These are phyloP conservation scores for Alternaria sp. DNA, from an alignment of 2,329 filamentous ascomycete species.

Conservation along the genomic window DNA sequence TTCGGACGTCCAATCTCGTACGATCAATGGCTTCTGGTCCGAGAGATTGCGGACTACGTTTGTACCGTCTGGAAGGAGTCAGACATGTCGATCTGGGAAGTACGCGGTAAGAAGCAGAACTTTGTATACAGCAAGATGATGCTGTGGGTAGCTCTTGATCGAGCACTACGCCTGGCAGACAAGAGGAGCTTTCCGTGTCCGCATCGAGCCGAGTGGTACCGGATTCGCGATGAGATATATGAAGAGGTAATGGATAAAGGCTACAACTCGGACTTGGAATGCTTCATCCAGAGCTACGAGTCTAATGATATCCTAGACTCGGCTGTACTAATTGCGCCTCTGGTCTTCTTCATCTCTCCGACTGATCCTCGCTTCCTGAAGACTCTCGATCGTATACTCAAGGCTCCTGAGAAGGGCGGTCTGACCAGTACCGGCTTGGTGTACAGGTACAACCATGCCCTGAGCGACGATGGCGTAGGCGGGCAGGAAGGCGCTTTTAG, in stretches of 20 bases:
- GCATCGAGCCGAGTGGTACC: slow-evolving; percentile 71
- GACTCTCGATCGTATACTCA: slow-evolving; percentile 75
- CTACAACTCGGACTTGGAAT: slow-evolving; percentile 73
- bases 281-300: slow-evolving; percentile 81
- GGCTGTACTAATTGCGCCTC: slow-evolving; percentile 76
- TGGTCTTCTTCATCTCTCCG: slow-evolving; percentile 81
- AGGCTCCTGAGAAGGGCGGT: slow-evolving; percentile 76
- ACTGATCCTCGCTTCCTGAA: slow-evolving; percentile 78
- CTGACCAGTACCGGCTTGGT: slow-evolving; percentile 78
- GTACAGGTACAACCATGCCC: slow-evolving; percentile 75
- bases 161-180: slow-evolving; percentile 75
- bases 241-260: slow-evolving; percentile 82
- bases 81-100: slow-evolving; percentile 88
- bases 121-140: slow-evolving; percentile 85
- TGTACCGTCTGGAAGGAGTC: slow-evolving; percentile 69
- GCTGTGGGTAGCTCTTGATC: slow-evolving; percentile 83
- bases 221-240: slow-evolving; percentile 71
- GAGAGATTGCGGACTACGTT: slow-evolving; percentile 74
- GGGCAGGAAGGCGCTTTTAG: slow-evolving; percentile 78
- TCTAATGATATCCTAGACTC: slow-evolving; percentile 74
- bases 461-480: slow-evolving; percentile 75
- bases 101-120: slow-evolving; percentile 76
- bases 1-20: slow-evolving; percentile 77
- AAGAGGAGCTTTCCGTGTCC: slow-evolving; percentile 80
- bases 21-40: slow-evolving; percentile 76